Evolutionary conservation across 768 basidiomycete genomes (phyloP), one percentile per base, ranked within the genome.

Genomic region (Coprinellus micaceus): DNA sequence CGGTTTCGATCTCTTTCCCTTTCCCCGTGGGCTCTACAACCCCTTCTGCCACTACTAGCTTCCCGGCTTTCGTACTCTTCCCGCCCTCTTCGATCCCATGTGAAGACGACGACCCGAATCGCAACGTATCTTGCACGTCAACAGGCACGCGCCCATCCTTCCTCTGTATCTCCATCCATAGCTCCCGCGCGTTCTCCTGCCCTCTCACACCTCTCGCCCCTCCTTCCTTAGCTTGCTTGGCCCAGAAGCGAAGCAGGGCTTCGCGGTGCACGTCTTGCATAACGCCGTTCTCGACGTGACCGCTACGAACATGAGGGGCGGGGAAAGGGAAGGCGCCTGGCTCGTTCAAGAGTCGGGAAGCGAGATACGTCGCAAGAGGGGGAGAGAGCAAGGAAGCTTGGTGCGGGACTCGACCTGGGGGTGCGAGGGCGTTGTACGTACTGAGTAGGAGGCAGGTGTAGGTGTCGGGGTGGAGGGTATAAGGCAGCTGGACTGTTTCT

Each of bases 281-380:
- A n/a, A n/a, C n/a, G n/a, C n/a, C n/a, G n/a, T n/a, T n/a, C n/a
- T n/a, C n/a, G n/a, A n/a, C n/a, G n/a, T n/a, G n/a, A n/a, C n/a
- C n/a, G n/a, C n/a, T n/a, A n/a, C n/a, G n/a, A n/a, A n/a, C n/a
- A 64, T 61, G 1, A 68, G 69, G 0, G 68, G 71, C 3, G 80
- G 80, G 0, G 74, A 67, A 30, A 73, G 55, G 9, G 36, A 37
- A 17, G 36, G 36, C 36, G 36, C 17, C 36, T 2, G 72, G 71
- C 43, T 79, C 72, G 21, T 66, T 69, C 0, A 68, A 63, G 77
- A 80, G 79, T 21, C 73, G 71, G 21, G 68, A 61, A 12, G 69
- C 77, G 19, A 87, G 69, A 36, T 72, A 72, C 43, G 76, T 75
- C 13, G 82, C 71, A 53, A 87, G 68, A 45, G 81, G 76, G 0